Evolutionary conservation across 169 alveolate species (phyloP), one percentile per base, ranked within the genome.

Genomic region (Babesia ovis): DNA sequence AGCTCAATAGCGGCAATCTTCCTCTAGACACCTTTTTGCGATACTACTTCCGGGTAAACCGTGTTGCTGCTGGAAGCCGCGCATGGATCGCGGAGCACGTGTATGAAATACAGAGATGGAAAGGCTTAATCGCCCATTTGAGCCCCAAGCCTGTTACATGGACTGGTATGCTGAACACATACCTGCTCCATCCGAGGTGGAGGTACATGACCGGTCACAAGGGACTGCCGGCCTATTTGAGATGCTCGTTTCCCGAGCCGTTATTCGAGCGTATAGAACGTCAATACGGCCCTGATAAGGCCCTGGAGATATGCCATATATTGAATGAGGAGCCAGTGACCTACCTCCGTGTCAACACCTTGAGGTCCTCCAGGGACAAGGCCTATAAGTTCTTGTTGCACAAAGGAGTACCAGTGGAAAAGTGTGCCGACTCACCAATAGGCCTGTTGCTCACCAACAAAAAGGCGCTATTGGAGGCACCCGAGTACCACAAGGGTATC

Each of bases 401-500:
- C 59, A 90, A 77, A 34, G 92, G 95, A 6, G 85, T 92, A 20
- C 73, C 85, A 0, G 96, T 92, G 16, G 94, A 93, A 60, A 92
- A 91, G 45, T 90, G 97, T 46, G 73, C 81, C 23, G 85, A 86
- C 31, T 91, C 98, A 11, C 95, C 95, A 25, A 77, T 77, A 45
- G 98, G 98, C 37, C 82, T 96, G 31, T 59, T 83, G 55, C 66
- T 92, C 20, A 83, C 90, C 27, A 92, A 90, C 66, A 70, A 86
- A 31, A 87, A 76, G 67, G 76, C 86, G 58, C 85, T 96, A 55
- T 83, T 86, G 61, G 93, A 85, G 39, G 58, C 93, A 59, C 90
- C 94, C 22, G 98, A 96, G 82, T 96, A 84, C 76, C 91, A 85
- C 48, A 68, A 84, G 50, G 98, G 98, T 4, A 67, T 68, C 31